These are phyloP conservation scores for Ochromonadaceae sp. DNA, from an alignment of 352 stramenopile genomes.

Conservation along the genomic window DNA sequence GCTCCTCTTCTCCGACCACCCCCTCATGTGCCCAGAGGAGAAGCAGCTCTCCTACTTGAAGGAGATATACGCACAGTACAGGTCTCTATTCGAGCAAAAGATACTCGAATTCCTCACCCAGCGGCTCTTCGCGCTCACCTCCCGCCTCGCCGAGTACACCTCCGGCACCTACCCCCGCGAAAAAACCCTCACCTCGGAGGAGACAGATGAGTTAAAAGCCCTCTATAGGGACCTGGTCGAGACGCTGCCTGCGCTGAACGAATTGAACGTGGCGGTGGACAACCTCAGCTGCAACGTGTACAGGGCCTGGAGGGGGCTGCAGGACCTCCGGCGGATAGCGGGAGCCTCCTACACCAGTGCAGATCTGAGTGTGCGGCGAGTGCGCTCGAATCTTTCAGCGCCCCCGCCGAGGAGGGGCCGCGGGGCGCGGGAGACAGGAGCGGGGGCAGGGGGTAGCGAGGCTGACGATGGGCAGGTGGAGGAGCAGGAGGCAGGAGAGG, in stretches of 20 bases:
- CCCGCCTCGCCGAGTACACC: too few species aligned
- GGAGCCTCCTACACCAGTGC: background rate
- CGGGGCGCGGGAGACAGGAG: too few species aligned
- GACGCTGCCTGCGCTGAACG: background rate
- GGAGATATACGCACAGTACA: background rate
- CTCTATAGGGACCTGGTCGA: background rate
- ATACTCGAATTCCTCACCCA: background rate
- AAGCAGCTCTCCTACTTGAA: background rate
- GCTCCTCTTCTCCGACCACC: background rate
- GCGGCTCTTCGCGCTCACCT: background rate
- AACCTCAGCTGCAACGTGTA: background rate
- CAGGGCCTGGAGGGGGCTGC: background rate
- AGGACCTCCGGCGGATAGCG: background rate
- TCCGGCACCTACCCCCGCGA: too few species aligned
- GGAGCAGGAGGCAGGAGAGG: background rate
- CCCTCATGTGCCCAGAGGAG: constrained; percentile 7
- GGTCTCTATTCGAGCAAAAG: background rate
- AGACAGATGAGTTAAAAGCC: background rate
- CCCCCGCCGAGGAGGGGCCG: too few species aligned
- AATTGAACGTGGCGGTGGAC: background rate
- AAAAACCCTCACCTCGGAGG: background rate
- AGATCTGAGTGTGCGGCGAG: background rate
- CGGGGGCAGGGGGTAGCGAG: too few species aligned
- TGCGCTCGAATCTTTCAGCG: background rate
- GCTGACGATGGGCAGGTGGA: background rate